These are phyloP conservation scores for Trichoderma breve DNA, from an alignment of 2,329 filamentous ascomycete species.

Conservation along the genomic window DNA sequence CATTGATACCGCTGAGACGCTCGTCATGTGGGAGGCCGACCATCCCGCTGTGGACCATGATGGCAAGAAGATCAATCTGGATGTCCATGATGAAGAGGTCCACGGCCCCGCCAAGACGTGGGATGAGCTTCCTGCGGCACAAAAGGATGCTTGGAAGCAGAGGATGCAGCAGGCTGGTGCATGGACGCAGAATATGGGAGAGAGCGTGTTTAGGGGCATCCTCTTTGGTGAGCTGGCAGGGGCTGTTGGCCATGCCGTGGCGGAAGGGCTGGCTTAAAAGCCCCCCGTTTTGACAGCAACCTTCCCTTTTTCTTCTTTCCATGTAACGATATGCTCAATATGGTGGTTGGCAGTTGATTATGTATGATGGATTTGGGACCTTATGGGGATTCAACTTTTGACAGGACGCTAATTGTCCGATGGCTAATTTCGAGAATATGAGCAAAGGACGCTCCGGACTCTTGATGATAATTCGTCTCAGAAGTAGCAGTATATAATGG, in stretches of 20 bases:
- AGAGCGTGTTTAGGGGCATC: constrained; percentile 72
- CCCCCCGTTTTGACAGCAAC: too few relatives aligned
- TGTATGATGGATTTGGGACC: neutral
- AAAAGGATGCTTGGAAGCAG: constrained; percentile 67
- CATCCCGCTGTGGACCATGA: constrained; percentile 24
- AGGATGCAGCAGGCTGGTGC: constrained; percentile 68
- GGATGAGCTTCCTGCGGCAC: constrained; percentile 64
- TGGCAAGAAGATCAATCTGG: constrained; percentile 37
- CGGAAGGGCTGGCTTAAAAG: constrained; percentile 28
- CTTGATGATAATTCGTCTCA: neutral
- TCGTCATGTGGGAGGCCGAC: constrained; percentile 37
- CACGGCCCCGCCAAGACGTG: constrained; percentile 60
- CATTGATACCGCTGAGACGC: constrained; percentile 36
- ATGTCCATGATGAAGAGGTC: constrained; percentile 46
- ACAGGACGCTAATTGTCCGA: neutral
- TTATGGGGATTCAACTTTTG: neutral
- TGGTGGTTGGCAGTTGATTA: neutral
- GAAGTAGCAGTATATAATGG: neutral
- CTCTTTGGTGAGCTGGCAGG: constrained; percentile 73
- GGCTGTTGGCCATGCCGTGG: constrained; percentile 54
- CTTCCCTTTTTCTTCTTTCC: neutral
- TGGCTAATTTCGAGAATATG: neutral
- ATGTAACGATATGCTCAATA: neutral
- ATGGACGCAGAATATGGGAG: constrained; percentile 77
- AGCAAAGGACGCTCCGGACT: neutral